Evolutionary conservation across 345 rosid species (phyloP).

Genomic region (Euphorbia pulcherrima): DNA sequence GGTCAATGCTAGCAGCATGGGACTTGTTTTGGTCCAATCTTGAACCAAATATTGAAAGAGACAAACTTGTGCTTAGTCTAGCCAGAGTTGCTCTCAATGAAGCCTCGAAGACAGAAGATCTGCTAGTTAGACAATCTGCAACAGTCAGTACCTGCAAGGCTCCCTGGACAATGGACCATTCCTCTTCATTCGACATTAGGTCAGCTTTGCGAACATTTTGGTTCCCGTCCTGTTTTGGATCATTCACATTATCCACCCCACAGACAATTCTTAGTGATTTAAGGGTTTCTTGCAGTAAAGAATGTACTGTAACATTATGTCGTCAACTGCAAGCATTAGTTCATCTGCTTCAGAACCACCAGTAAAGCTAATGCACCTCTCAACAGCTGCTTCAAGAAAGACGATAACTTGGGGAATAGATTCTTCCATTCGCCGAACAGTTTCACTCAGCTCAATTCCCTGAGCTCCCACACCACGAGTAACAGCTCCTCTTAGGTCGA

Average conservation of each 20-base stretch:
- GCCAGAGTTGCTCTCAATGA: constrained; percentile 88
- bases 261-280: constrained; percentile 87
- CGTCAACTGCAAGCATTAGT: constrained; percentile 85
- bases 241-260: constrained; percentile 69
- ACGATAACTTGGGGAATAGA: constrained; percentile 89
- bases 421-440: constrained; percentile 98
- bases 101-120: constrained; percentile 94
- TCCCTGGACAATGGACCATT: constrained; percentile 98
- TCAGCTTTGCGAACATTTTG: constrained; percentile 63
- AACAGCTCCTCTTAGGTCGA: constrained; percentile 97
- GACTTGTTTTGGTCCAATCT: constrained; percentile 66
- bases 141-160: constrained; percentile 91
- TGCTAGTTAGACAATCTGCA: constrained; percentile 89
- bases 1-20: constrained; percentile 43
- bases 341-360: constrained; percentile 99
- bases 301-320: constrained; percentile 85
- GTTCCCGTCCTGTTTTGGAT: constrained; percentile 57
- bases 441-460: constrained; percentile 96
- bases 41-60: constrained; percentile 66
- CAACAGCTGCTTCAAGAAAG: constrained; percentile 94
- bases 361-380: constrained; percentile 83
- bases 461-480: constrained; percentile 96
- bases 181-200: constrained; percentile 77
- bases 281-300: constrained; percentile 85
- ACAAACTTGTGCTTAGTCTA: constrained; percentile 81